Evolutionary conservation across 2,329 filamentous ascomycete genomes (phyloP).

Genomic region (Tothia fuscella): DNA sequence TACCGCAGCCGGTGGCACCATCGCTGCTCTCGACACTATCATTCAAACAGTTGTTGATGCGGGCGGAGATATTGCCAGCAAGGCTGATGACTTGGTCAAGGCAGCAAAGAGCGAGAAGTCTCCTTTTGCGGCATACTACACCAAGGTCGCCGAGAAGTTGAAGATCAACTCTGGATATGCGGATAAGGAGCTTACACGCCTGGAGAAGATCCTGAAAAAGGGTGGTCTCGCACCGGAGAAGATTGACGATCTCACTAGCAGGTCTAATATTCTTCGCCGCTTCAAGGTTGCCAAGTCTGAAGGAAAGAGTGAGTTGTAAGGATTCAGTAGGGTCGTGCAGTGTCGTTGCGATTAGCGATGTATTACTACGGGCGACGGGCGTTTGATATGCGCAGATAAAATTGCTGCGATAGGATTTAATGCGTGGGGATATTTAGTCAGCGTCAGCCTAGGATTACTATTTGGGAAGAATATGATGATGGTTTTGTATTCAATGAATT

Average conservation of each 20-base stretch:
- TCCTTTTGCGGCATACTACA: conserved; percentile 77
- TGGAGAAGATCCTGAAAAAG: conserved; percentile 73
- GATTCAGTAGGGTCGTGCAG: too few relatives aligned
- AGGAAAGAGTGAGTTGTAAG: conserved; percentile 63
- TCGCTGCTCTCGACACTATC: conserved; percentile 64
- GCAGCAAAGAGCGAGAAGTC: conserved; percentile 51
- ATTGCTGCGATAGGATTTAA: too few relatives aligned
- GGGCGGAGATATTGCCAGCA: conserved; percentile 49
- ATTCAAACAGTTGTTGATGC: conserved; percentile 56
- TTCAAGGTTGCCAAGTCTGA: conserved; percentile 53
- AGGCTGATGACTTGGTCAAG: conserved; percentile 61
- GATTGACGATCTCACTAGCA: conserved; percentile 73
- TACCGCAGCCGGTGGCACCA: conserved; percentile 66
- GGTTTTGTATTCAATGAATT: too few relatives aligned
- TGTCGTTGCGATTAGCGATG: too few relatives aligned
- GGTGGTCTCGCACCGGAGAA: conserved; percentile 76
- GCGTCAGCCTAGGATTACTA: too few relatives aligned
- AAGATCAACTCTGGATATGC: conserved; percentile 65
- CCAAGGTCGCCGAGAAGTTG: conserved; percentile 81
- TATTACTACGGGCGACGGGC: too few relatives aligned
- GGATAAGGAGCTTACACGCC: conserved; percentile 70
- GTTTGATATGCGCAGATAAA: too few relatives aligned
- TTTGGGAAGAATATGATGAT: too few relatives aligned
- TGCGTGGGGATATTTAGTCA: too few relatives aligned
- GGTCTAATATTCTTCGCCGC: conserved; percentile 76